Evolutionary conservation across 441 rosid species (phyloP).

Genomic region (Euphorbia corollata): DNA sequence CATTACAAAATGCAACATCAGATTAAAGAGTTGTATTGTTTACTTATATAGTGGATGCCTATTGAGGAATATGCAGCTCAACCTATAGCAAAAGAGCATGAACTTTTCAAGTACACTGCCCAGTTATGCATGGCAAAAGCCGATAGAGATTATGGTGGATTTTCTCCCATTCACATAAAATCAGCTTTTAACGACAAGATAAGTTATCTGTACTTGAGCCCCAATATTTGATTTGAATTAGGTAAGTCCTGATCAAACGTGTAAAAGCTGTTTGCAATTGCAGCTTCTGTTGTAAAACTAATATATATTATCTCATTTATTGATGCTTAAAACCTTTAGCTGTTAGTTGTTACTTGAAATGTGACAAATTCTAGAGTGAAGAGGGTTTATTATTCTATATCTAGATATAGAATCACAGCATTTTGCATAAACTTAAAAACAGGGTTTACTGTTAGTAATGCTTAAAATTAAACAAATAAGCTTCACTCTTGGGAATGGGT

Average conservation of each 20-base stretch:
- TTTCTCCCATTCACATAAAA: slow-evolving; percentile 31
- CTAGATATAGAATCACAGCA: background rate
- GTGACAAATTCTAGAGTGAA: background rate
- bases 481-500: background rate
- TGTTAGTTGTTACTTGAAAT: background rate
- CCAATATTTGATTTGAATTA: slow-evolving; percentile 32
- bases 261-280: background rate
- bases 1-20: background rate
- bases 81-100: slow-evolving; percentile 47
- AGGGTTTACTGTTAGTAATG: background rate
- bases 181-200: slow-evolving; percentile 31
- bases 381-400: background rate
- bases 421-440: background rate
- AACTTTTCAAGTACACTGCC: slow-evolving; percentile 36
- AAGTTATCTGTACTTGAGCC: slow-evolving; percentile 45
- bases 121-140: slow-evolving; percentile 50
- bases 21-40: slow-evolving; percentile 7
- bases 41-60: slow-evolving; percentile 59
- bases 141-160: slow-evolving; percentile 44
- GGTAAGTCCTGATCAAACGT: slow-evolving; percentile 17
- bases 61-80: slow-evolving; percentile 64
- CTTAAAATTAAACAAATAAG: background rate
- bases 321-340: slow-evolving; percentile 4
- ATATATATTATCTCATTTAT: slow-evolving; percentile 15
- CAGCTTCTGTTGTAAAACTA: background rate